Base-by-base conservation (phyloP, 768 basidiomycete species). In the Termitomyces bulborhizus region DNA sequence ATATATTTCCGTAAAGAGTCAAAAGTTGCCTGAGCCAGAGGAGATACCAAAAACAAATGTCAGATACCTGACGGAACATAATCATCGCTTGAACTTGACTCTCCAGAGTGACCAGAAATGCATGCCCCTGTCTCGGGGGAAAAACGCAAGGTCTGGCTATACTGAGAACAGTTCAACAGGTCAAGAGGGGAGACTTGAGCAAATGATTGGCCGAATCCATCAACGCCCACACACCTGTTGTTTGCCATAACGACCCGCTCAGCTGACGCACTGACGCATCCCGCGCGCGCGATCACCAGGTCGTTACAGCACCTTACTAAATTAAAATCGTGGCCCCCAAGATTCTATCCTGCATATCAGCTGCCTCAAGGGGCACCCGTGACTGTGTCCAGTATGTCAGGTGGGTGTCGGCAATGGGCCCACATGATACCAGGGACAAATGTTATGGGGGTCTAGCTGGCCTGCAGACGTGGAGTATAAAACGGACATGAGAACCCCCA, bases 181-280 rank as follows among this genome's bases (percentile, higher is more conserved):
- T 21, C 21, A 21, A 21, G 21, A 21, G 21, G 9, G 36, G 16
- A 37, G 36, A 15, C 29, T 40, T 3, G 1, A n/a, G 26, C 29
- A 49, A 26, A 26, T 24, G 24, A 37, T n/a, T 29, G 12, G 7
- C 26, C 24, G 15, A 27, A 26, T 29, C 3, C 3, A n/a, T n/a
- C n/a, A n/a, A n/a, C n/a, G n/a, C n/a, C n/a, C n/a, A n/a, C n/a
- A 27, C 16, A 5, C 12, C 31, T 21, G 21, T 21, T 21, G 21
- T n/a, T n/a, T n/a, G n/a, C n/a, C 16, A 9, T 26, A 39, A 11
- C 36, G 21, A 21, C 16, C 13, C 16, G 56, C 59, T 60, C 59
- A 60, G 59, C 27, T 60, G 59, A 60, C 51, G 53, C 46, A 46
- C 27, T 60, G 59, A 60, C 51, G 53, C 46, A 46, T 44, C 26